These are phyloP conservation scores for Pleurotus tuoliensis DNA, from an alignment of 768 basidiomycete genomes.

Conservation along the genomic window DNA sequence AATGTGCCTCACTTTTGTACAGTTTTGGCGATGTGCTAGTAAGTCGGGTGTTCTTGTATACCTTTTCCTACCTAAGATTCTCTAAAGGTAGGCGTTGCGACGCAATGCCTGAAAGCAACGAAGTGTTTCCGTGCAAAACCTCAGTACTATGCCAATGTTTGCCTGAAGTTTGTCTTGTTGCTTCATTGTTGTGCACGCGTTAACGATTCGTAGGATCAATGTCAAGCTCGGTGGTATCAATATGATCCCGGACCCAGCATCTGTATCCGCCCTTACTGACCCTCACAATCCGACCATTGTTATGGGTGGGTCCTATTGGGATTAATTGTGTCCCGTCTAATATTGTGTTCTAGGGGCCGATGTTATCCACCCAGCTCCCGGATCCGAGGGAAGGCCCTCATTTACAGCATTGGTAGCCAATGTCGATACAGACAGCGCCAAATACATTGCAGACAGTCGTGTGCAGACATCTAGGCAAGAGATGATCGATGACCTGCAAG, in stretches of 20 bases:
- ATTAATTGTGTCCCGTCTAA: conserved; percentile 1
- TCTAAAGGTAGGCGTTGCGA: conserved; percentile 64
- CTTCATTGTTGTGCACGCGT: too few species aligned
- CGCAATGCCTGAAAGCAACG: conserved; percentile 68
- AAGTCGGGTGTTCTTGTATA: background rate
- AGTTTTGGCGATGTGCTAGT: conserved; percentile 61
- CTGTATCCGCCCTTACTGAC: conserved; percentile 63
- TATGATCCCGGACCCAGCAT: conserved; percentile 65
- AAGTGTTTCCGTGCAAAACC: conserved; percentile 67
- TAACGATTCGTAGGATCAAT: conserved; percentile 51
- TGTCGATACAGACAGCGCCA: conserved; percentile 71
- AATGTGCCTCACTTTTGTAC: background rate
- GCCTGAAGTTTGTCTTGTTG: conserved; percentile 55
- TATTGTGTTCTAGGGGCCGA: conserved; percentile 55
- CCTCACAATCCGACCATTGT: conserved; percentile 73
- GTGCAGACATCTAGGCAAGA: conserved; percentile 71
- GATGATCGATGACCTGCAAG: conserved; percentile 68
- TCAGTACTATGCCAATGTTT: conserved; percentile 81
- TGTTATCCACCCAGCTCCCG: conserved; percentile 81
- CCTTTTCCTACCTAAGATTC: background rate
- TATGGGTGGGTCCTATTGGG: conserved; percentile 45
- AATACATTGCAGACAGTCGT: conserved; percentile 60
- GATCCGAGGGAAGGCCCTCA: conserved; percentile 73
- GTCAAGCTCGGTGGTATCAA: conserved; percentile 86
- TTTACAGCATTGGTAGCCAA: conserved; percentile 80